Conservation (phyloP, 164 flowering plant genomes). For the Taxillus chinensis region DNA sequence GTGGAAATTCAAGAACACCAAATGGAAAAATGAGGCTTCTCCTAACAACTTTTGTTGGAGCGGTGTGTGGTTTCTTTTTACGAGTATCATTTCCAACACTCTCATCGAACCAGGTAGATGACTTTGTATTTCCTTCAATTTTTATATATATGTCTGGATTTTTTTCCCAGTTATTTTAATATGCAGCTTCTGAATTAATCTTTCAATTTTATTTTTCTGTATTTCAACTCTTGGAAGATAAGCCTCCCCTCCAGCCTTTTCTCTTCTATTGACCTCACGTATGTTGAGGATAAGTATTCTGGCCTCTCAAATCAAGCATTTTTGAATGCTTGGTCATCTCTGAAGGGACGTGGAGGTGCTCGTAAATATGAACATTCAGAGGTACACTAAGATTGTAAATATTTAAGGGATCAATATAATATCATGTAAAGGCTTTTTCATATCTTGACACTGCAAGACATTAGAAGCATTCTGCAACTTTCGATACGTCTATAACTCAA, state of each 20-base stretch:
- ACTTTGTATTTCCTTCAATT: background rate
- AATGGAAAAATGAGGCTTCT: background rate
- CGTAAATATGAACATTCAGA: background rate
- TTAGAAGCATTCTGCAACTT: too few species aligned
- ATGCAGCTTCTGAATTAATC: background rate
- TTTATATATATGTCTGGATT: too few species aligned
- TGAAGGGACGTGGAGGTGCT: background rate
- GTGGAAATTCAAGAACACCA: background rate
- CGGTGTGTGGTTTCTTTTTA: background rate
- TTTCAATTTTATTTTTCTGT: background rate
- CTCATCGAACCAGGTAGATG: conserved; percentile 31
- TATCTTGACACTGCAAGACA: too few species aligned
- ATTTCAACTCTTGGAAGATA: background rate
- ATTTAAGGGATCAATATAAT: too few species aligned
- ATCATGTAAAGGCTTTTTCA: too few species aligned
- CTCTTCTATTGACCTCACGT: background rate
- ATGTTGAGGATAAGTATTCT: background rate
- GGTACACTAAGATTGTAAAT: background rate
- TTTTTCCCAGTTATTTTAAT: too few species aligned
- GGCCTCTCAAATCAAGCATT: background rate
- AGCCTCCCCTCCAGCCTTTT: background rate
- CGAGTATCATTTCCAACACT: conserved; percentile 17
- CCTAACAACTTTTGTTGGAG: background rate
- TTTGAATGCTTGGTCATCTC: background rate
- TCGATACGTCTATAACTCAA: too few species aligned